These are phyloP conservation scores for Lycium barbarum DNA, from an alignment of 257 asterid genomes.

Conservation along the genomic window DNA sequence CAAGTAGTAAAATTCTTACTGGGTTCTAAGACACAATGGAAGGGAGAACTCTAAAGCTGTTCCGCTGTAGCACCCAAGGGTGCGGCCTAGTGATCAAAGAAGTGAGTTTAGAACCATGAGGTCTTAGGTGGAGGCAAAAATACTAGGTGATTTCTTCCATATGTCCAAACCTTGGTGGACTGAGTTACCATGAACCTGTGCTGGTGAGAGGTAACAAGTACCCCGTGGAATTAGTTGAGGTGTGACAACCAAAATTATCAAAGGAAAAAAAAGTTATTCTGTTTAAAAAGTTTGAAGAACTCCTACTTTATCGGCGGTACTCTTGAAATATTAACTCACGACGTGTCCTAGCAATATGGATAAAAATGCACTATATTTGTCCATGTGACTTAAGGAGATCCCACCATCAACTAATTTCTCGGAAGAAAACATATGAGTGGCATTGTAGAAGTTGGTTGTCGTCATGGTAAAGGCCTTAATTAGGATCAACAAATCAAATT, in stretches of 20 bases:
- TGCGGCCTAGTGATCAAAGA: no score
- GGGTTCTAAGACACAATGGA: background rate
- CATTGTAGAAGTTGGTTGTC: background rate
- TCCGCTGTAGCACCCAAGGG: background rate
- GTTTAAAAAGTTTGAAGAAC: background rate
- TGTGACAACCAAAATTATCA: no score
- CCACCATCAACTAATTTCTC: background rate
- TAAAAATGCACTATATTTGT: background rate
- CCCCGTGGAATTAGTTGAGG: no score
- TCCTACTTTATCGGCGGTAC: background rate
- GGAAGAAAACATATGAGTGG: background rate
- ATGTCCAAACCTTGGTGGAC: no score
- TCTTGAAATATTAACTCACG: background rate
- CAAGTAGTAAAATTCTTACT: background rate
- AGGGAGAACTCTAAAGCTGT: background rate
- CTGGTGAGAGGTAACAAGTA: no score
- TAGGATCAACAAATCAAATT: background rate
- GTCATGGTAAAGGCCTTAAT: background rate
- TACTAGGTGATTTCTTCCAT: no score
- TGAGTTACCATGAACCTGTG: no score
- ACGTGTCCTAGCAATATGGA: background rate
- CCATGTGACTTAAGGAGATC: background rate
- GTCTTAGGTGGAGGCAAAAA: no score
- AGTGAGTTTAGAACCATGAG: no score
- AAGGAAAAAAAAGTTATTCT: background rate